Evolutionary conservation across 2,329 filamentous ascomycete genomes (phyloP).

Genomic region (Exophiala xenobiotica): DNA sequence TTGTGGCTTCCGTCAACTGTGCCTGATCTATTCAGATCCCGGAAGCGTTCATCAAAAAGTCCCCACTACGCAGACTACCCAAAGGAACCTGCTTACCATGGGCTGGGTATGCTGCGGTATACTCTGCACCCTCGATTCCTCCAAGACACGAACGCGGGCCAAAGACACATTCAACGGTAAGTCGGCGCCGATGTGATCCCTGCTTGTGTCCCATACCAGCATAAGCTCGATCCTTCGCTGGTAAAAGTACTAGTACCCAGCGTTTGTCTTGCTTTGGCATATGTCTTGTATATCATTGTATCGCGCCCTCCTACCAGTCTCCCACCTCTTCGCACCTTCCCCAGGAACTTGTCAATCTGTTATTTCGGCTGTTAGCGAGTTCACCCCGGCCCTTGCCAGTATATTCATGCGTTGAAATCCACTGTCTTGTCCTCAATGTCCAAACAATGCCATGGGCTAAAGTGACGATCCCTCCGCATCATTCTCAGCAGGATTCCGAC

Average conservation of each 20-base stretch:
- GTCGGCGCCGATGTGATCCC: constrained; percentile 11
- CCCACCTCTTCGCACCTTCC: neutral
- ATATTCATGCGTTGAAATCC: neutral
- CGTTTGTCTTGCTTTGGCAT: constrained; percentile 4
- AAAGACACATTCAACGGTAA: constrained; percentile 10
- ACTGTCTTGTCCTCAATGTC: neutral
- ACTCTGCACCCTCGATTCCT: neutral
- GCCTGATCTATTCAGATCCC: neutral
- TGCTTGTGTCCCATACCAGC: neutral
- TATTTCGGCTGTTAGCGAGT: neutral
- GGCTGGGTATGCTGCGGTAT: neutral
- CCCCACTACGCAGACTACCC: neutral
- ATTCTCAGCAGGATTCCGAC: neutral
- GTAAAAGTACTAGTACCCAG: neutral
- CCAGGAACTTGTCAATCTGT: constrained; percentile 2
- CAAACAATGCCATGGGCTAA: constrained; percentile 3
- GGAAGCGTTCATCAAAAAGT: neutral
- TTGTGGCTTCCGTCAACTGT: constrained; percentile 1
- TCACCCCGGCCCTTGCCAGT: too few species aligned
- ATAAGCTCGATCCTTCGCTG: too few species aligned
- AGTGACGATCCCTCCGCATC: constrained; percentile 7
- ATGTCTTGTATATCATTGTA: constrained; percentile 14
- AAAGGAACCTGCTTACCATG: too few species aligned
- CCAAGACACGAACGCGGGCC: constrained; percentile 1
- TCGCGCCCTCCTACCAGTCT: neutral